phyloP scores from a whole-genome alignment of 345 rosid species.

The Eucalyptus camaldulensis region DNA sequence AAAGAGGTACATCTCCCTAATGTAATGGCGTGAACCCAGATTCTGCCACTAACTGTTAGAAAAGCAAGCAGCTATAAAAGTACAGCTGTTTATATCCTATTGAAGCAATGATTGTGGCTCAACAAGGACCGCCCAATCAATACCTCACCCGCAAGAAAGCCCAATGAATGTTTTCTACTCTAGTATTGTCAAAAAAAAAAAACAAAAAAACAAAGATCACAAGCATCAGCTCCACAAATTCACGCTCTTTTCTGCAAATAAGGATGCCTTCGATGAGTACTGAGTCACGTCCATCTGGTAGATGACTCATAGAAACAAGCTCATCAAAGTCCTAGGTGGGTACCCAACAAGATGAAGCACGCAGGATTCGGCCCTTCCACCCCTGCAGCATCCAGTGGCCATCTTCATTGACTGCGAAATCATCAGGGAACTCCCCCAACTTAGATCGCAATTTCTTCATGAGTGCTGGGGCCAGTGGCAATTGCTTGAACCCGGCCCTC shows the following conservation, averaged over 20 bases:
- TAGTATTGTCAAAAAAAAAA: neutral
- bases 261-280: neutral
- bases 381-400: constrained; percentile 68
- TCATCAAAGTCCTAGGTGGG: constrained; percentile 10
- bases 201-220: neutral
- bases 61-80: neutral
- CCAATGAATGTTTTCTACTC: neutral
- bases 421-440: constrained; percentile 28
- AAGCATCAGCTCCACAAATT: neutral
- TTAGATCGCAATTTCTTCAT: constrained; percentile 27
- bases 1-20: neutral
- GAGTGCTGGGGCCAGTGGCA: constrained; percentile 28
- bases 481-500: constrained; percentile 62
- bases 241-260: neutral
- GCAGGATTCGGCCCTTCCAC: constrained; percentile 67
- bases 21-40: neutral
- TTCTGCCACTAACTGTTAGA: neutral
- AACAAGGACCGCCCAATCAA: neutral
- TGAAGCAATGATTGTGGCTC: neutral
- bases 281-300: neutral
- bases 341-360: constrained; percentile 63
- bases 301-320: neutral
- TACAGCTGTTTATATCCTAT: neutral
- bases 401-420: constrained; percentile 43
- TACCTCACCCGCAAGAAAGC: neutral